Percentiles rank a stretch among this genome's conserved stretches.
Evolutionary conservation across 2,329 filamentous ascomycete species (phyloP).

Genomic region (Scytalidium sp.): DNA sequence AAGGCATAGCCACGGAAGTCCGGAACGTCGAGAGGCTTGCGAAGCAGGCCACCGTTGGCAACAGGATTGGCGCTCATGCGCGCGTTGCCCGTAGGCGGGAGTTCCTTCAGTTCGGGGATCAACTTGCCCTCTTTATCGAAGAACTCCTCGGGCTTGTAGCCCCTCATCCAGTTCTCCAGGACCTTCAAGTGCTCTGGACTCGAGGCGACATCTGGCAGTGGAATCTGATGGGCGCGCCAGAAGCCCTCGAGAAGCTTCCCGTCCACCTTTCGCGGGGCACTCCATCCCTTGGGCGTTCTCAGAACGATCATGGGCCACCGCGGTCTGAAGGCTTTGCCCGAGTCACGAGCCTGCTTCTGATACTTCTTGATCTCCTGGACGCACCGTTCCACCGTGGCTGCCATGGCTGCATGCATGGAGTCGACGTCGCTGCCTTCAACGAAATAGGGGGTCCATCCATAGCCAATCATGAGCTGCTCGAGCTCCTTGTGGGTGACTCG

Average conservation of each 20-base stretch:
- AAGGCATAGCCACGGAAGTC: slow-evolving; percentile 68
- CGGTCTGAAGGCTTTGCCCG: slow-evolving; percentile 66
- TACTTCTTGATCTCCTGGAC: slow-evolving; percentile 65
- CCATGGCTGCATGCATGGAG: slow-evolving; percentile 81
- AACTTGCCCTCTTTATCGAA: slow-evolving; percentile 65
- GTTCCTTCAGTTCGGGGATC: slow-evolving; percentile 56
- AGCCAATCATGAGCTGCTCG: slow-evolving; percentile 65
- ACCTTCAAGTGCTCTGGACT: slow-evolving; percentile 65
- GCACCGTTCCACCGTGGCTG: slow-evolving; percentile 69
- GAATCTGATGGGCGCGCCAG: slow-evolving; percentile 77
- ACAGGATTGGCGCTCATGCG: slow-evolving; percentile 79
- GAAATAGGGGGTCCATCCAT: slow-evolving; percentile 78
- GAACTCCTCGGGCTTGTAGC: slow-evolving; percentile 70
- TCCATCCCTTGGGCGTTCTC: slow-evolving; percentile 78
- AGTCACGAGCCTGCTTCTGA: slow-evolving; percentile 70
- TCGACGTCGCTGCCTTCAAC: slow-evolving; percentile 73
- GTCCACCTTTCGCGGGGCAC: slow-evolving; percentile 68
- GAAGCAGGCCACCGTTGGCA: slow-evolving; percentile 66
- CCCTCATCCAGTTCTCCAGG: slow-evolving; percentile 74
- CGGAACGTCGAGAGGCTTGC: slow-evolving; percentile 65
- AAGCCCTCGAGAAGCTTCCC: slow-evolving; percentile 71
- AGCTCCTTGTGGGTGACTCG: slow-evolving; percentile 74
- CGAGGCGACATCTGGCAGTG: slow-evolving; percentile 65
- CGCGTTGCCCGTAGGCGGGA: slow-evolving; percentile 62
- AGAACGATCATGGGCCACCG: slow-evolving; percentile 79